Conservation (phyloP, 768 basidiomycete species). For the Rhizopogon sp. region DNA sequence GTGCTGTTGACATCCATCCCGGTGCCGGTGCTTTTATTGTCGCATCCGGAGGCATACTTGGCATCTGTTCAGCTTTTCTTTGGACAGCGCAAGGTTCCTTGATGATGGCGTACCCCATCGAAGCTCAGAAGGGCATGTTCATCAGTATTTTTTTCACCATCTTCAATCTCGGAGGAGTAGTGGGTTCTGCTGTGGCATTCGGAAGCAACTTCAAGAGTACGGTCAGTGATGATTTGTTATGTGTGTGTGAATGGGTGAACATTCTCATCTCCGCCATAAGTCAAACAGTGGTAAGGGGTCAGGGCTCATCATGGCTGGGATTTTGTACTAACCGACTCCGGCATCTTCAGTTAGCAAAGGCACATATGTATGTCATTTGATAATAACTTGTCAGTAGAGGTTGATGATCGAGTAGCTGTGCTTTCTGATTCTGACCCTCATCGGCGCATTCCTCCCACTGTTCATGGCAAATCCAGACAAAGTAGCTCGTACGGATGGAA, state of each 20-base stretch:
- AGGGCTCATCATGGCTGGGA: not conserved
- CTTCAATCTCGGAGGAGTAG: slow-evolving; percentile 71
- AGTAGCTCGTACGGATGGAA: slow-evolving; percentile 65
- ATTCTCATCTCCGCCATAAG: slow-evolving; percentile 8
- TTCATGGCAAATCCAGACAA: slow-evolving; percentile 63
- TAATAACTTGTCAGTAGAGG: not conserved
- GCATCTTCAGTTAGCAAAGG: slow-evolving; percentile 47
- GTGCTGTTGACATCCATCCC: slow-evolving; percentile 62
- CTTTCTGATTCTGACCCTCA: slow-evolving; percentile 62
- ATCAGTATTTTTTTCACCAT: slow-evolving; percentile 76
- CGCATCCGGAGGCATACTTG: slow-evolving; percentile 61
- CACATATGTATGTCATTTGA: slow-evolving; percentile 51
- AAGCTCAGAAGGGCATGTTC: slow-evolving; percentile 65
- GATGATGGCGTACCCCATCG: slow-evolving; percentile 76
- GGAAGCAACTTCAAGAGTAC: slow-evolving; percentile 47
- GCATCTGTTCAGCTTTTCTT: slow-evolving; percentile 58
- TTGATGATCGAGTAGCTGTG: slow-evolving; percentile 42
- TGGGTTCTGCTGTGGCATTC: slow-evolving; percentile 68
- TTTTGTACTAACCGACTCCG: slow-evolving; percentile 18
- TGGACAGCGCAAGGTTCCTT: slow-evolving; percentile 78
- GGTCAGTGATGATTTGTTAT: not conserved
- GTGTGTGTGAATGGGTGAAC: not conserved
- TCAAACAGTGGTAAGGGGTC: slow-evolving; percentile 17
- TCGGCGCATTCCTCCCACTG: slow-evolving; percentile 58
- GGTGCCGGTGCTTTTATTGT: slow-evolving; percentile 56